A percentile compares a stretch with the other conserved stretches of the same genome.
These are phyloP conservation scores for Herpotrichia juniperi DNA, from an alignment of 2,329 filamentous ascomycete species.

Conservation along the genomic window DNA sequence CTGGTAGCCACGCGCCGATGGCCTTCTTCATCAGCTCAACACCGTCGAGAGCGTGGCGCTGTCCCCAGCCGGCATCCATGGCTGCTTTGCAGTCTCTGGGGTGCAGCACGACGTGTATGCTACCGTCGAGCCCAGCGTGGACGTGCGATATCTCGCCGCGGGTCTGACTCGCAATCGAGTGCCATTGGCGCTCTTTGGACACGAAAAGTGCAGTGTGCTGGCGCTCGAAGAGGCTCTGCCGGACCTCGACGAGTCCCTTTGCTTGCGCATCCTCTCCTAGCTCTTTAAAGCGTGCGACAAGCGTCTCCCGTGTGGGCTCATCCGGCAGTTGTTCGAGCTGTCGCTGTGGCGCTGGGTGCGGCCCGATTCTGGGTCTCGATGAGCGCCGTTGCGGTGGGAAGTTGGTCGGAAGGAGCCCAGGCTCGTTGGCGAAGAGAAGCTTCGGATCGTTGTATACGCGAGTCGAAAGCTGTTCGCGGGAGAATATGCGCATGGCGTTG, in stretches of 20 bases:
- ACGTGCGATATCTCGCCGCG: constrained; percentile 25
- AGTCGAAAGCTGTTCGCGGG: constrained; percentile 40
- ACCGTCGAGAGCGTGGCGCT: constrained; percentile 21
- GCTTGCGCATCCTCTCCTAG: constrained; percentile 15
- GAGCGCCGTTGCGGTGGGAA: constrained; percentile 20
- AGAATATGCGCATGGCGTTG: constrained; percentile 36
- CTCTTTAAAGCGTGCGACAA: constrained; percentile 15
- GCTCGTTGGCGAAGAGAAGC: constrained; percentile 16
- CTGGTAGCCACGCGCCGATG: constrained; percentile 16
- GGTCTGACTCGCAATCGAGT: constrained; percentile 20
- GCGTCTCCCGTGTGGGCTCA: constrained; percentile 14
- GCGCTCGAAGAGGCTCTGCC: constrained; percentile 19
- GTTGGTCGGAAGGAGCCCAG: constrained; percentile 16
- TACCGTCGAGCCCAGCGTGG: constrained; percentile 23
- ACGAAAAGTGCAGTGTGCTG: constrained; percentile 24
- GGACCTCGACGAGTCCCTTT: constrained; percentile 19
- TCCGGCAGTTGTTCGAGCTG: constrained; percentile 25
- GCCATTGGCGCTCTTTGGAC: constrained; percentile 13
- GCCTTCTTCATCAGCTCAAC: constrained; percentile 9
- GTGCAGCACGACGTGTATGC: constrained; percentile 23
- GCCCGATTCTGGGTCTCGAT: constrained; percentile 18
- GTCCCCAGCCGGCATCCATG: constrained; percentile 22
- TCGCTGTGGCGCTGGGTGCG: constrained; percentile 24
- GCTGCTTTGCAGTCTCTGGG: constrained; percentile 21
- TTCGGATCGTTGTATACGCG: constrained; percentile 29